phyloP scores from a whole-genome alignment of 345 rosid genomes.

The Ricinus communis region DNA sequence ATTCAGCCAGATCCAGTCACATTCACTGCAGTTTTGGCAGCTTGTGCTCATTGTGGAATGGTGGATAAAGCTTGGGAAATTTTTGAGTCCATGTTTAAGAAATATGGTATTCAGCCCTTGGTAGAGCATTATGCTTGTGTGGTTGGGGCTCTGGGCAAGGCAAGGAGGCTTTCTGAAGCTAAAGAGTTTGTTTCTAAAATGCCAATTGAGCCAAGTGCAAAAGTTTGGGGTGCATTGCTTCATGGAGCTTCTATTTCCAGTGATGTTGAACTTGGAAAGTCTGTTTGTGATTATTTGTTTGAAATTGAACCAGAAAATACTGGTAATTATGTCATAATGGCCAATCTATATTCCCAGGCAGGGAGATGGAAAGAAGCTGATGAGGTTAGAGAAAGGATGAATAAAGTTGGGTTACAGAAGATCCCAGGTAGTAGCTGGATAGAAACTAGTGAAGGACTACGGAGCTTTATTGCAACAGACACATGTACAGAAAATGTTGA shows the following conservation, averaged over 20 bases:
- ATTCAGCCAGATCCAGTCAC: slow-evolving; percentile 69
- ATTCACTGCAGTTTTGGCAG: slow-evolving; percentile 69
- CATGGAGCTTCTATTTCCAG: slow-evolving; percentile 70
- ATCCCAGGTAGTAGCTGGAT: slow-evolving; percentile 76
- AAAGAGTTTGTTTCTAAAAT: slow-evolving; percentile 58
- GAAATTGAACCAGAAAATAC: slow-evolving; percentile 77
- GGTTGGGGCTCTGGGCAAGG: slow-evolving; percentile 75
- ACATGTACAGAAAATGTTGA: slow-evolving; percentile 41
- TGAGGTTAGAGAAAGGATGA: slow-evolving; percentile 57
- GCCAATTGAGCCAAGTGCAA: slow-evolving; percentile 68
- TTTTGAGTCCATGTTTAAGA: slow-evolving; percentile 51
- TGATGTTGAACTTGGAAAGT: slow-evolving; percentile 63
- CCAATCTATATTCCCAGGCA: slow-evolving; percentile 71
- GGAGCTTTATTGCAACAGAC: slow-evolving; percentile 48
- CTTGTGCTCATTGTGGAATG: slow-evolving; percentile 73
- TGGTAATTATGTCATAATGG: slow-evolving; percentile 73
- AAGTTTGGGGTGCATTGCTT: slow-evolving; percentile 88
- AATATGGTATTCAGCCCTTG: slow-evolving; percentile 51
- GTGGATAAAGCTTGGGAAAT: slow-evolving; percentile 56
- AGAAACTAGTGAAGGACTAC: slow-evolving; percentile 45
- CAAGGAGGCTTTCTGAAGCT: slow-evolving; percentile 71
- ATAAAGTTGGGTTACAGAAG: slow-evolving; percentile 63
- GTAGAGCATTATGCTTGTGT: slow-evolving; percentile 84
- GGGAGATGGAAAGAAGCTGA: slow-evolving; percentile 92
- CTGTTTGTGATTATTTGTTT: slow-evolving; percentile 57